These are phyloP conservation scores for Monilinia laxa DNA, from an alignment of 2,329 filamentous ascomycete genomes.

Conservation along the genomic window DNA sequence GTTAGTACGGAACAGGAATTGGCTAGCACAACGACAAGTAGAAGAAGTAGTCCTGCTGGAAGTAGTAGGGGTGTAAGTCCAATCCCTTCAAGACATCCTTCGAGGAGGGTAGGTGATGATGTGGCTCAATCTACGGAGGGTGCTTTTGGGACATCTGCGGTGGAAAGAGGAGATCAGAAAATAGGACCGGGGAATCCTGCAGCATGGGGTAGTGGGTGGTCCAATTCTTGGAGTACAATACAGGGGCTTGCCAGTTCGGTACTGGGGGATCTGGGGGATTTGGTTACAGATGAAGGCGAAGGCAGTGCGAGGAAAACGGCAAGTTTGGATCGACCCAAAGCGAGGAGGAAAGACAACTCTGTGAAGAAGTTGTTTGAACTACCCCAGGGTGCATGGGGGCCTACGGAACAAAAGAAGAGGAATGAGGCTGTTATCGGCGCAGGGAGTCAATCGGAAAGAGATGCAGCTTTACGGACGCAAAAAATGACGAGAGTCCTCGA, in stretches of 20 bases:
- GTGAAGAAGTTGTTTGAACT: conserved; percentile 27
- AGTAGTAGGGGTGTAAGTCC: conserved; percentile 51
- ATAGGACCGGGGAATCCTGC: conserved; percentile 18
- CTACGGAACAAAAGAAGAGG: conserved; percentile 29
- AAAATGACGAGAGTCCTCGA: conserved; percentile 60
- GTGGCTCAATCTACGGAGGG: conserved; percentile 10
- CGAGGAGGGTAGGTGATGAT: conserved; percentile 20
- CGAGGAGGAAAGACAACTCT: conserved; percentile 25
- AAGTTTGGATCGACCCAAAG: conserved; percentile 22
- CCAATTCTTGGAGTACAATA: conserved; percentile 37
- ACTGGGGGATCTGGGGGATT: conserved; percentile 31
- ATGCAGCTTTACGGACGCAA: conserved; percentile 55
- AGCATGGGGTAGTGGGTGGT: conserved; percentile 32
- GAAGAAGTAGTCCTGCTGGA: conserved; percentile 39
- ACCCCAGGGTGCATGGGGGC: conserved; percentile 37
- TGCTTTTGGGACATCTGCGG: conserved; percentile 11
- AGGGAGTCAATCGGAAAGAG: conserved; percentile 54
- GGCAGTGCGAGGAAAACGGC: conserved; percentile 18
- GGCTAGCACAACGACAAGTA: conserved; percentile 34
- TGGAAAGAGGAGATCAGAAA: conserved; percentile 10
- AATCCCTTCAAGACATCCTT: conserved; percentile 47
- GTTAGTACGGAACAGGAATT: conserved; percentile 39
- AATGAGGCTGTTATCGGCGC: conserved; percentile 47
- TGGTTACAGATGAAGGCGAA: conserved; percentile 28
- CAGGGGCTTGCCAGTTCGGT: conserved; percentile 41